These are phyloP conservation scores for Rhizopogon roseolus DNA, from an alignment of 768 basidiomycete genomes.

Conservation along the genomic window DNA sequence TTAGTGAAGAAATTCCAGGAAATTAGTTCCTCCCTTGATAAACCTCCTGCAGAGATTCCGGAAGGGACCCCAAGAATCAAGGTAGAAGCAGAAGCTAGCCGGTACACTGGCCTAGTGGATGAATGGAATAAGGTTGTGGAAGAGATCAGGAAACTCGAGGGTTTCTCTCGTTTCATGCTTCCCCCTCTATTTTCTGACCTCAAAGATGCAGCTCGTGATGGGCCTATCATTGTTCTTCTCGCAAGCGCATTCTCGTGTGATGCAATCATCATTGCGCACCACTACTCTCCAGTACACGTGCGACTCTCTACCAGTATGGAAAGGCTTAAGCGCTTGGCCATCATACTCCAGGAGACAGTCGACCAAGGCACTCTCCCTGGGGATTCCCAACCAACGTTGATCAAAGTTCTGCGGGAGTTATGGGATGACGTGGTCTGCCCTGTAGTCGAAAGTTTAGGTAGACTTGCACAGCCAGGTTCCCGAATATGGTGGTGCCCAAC, in stretches of 20 bases:
- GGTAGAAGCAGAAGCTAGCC: not conserved
- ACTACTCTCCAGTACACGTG: too few relatives aligned
- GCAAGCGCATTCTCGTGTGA: not conserved
- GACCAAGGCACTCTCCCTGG: too few relatives aligned
- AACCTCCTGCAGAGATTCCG: not conserved
- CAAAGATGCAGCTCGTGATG: not conserved
- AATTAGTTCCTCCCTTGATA: not conserved
- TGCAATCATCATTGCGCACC: not conserved
- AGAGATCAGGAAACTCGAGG: slow-evolving; percentile 9
- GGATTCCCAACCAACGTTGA: not conserved
- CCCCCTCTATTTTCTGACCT: slow-evolving; percentile 6
- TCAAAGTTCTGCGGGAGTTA: not conserved
- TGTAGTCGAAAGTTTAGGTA: slow-evolving; percentile 1
- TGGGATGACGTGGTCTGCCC: slow-evolving; percentile 1
- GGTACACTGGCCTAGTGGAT: not conserved
- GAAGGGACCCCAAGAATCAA: not conserved
- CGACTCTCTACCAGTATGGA: too few relatives aligned
- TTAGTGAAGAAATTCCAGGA: not conserved
- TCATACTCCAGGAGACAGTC: too few relatives aligned
- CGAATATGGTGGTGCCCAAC: not conserved
- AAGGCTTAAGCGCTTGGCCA: too few relatives aligned
- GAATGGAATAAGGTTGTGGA: slow-evolving; percentile 10
- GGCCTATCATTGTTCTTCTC: slow-evolving; percentile 1
- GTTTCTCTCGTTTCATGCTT: slow-evolving; percentile 11
- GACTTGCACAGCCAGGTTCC: not conserved